Evolutionary conservation across 768 basidiomycete genomes (phyloP).

Genomic region (Boletus rex-veris): DNA sequence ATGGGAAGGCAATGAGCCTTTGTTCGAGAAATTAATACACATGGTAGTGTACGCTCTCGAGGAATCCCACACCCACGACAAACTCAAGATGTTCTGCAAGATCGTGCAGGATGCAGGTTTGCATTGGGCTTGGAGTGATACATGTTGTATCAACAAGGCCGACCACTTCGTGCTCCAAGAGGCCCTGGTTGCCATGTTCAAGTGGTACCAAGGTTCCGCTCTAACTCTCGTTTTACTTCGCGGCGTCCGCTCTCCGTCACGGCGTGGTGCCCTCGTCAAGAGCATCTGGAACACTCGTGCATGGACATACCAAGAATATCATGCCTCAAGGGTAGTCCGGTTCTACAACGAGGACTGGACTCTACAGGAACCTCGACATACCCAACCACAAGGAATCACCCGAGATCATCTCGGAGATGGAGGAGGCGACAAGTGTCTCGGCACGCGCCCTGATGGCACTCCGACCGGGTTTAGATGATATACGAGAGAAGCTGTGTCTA

Average conservation of each 20-base stretch:
- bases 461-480: not conserved
- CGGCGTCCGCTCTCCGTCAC: not conserved
- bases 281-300: not conserved
- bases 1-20: not conserved
- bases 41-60: not conserved
- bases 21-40: not conserved
- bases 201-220: not conserved
- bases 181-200: not conserved
- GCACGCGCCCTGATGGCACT: not conserved
- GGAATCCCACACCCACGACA: not conserved
- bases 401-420: not conserved
- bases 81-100: not conserved
- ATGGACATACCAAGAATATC: not conserved
- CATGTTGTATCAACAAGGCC: not conserved
- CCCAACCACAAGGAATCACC: not conserved
- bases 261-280: not conserved
- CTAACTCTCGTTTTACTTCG: not conserved
- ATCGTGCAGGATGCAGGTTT: not conserved
- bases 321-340: not conserved
- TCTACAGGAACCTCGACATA: not conserved
- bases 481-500: not conserved
- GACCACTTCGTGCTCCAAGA: not conserved
- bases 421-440: not conserved
- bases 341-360: not conserved
- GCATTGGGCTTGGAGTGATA: constrained; percentile 1